Evolutionary conservation across 163 green algal genomes (phyloP).

Genomic region (Smithsoniella earleae): DNA sequence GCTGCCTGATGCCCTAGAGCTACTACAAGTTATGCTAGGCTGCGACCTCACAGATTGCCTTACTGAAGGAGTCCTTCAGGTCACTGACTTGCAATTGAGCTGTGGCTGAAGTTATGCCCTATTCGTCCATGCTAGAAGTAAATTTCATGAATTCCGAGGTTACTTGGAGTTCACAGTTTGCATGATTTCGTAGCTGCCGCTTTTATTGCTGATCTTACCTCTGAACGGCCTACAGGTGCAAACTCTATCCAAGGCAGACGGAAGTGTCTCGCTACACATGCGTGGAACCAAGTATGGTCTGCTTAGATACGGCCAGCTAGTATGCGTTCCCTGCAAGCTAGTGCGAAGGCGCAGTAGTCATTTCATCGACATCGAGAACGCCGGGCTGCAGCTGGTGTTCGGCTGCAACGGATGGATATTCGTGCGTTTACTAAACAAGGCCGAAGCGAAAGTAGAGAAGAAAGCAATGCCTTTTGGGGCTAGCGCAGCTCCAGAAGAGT

Average conservation of each 20-base stretch:
- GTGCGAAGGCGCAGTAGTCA: background rate
- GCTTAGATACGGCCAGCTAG: constrained; percentile 1
- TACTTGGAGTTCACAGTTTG: background rate
- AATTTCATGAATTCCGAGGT: background rate
- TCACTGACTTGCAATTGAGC: too few species aligned
- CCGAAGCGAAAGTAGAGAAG: too few species aligned
- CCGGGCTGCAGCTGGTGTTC: background rate
- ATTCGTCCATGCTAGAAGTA: too few species aligned
- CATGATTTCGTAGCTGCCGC: background rate
- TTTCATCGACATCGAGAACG: background rate
- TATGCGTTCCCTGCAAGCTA: constrained; percentile 17
- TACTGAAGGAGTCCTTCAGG: too few species aligned
- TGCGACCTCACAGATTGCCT: too few species aligned
- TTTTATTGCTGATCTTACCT: too few species aligned
- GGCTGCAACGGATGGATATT: constrained; percentile 27
- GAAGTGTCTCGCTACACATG: constrained; percentile 22
- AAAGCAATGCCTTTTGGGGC: background rate
- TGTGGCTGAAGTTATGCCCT: too few species aligned
- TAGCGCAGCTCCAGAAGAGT: background rate
- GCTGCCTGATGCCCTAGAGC: too few species aligned
- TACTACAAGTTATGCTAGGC: too few species aligned
- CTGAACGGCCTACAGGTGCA: constrained; percentile 26
- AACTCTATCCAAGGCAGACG: background rate
- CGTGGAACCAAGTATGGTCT: constrained; percentile 11
- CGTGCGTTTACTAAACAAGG: background rate